Evolutionary conservation across 2,329 filamentous ascomycete genomes (phyloP), one percentile per base, ranked within the genome.

Genomic region (Trichoderma koningii): DNA sequence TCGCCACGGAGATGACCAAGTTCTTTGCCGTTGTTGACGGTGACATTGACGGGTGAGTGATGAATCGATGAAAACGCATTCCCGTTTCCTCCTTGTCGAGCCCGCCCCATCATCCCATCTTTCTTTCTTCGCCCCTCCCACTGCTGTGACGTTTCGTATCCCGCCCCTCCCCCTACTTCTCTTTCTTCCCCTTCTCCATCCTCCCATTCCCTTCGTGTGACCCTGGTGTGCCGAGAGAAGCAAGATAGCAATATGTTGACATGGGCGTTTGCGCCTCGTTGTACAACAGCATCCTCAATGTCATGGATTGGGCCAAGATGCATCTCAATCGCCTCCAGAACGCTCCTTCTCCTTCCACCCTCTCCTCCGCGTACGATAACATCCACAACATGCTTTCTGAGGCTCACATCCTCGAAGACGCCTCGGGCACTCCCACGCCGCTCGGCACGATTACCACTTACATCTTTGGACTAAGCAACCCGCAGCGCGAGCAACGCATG

Each of bases 11-110:
- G 75, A 85, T 97, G 70, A 96, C 91, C 7, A 89, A 89, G 72
- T 97, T 98, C 80, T 97, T 97, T 75, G 91, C 93, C 59, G 92
- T 93, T 69, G 92, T 98, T 14, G 92, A 97, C 71, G 91, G 92
- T 28, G 94, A 97, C 73, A 90, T 98, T 71, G 94, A 97, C 74
- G 89, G 85, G 86, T 88, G 80, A 71, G 80, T 77, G 38, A 59
- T 42, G 7, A 15, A 38, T 17, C 14, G 9, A 38, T 14, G 34
- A 38, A 12, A 12, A 10, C 10, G 34, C 15, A 52, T 10, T 47
- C 12, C 57, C 55, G 50, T 23, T 21, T 53, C 9, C 19, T 21
- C 19, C 44, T 10, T 26, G 34, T 26, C 12, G 21, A 38, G 2
- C 26, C 10, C 44, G 17, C 45, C 28, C 26, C n/a, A 45, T 57